phyloP scores from a whole-genome alignment of 257 asterid genomes.

The Knoxia roxburghii region DNA sequence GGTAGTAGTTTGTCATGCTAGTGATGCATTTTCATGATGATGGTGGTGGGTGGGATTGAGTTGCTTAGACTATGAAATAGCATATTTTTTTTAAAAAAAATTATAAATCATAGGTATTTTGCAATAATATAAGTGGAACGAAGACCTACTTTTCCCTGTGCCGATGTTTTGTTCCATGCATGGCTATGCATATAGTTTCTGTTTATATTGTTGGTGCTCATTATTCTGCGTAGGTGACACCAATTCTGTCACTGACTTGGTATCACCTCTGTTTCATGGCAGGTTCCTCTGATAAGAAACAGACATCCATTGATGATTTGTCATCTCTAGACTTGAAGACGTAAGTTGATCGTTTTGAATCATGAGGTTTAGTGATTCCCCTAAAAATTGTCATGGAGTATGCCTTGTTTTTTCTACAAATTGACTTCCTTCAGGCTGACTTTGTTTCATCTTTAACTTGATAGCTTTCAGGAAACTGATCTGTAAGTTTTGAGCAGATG shows the following conservation, averaged over 20 bases:
- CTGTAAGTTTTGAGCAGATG: background rate
- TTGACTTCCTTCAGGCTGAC: background rate
- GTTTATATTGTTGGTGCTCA: background rate
- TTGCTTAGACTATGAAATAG: no score
- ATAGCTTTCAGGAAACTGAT: background rate
- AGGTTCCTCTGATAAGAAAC: constrained; percentile 66
- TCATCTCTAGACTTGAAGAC: constrained; percentile 73
- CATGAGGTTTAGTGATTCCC: background rate
- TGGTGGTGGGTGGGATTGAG: background rate
- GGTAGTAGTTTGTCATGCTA: background rate
- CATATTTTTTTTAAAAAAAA: no score
- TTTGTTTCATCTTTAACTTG: background rate
- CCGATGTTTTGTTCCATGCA: background rate
- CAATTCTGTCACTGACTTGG: constrained; percentile 6
- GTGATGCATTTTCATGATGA: background rate
- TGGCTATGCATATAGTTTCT: background rate
- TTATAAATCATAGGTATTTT: no score
- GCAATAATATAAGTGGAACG: background rate
- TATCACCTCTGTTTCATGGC: constrained; percentile 10
- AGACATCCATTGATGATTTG: constrained; percentile 55
- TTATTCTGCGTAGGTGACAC: background rate
- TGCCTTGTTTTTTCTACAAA: background rate
- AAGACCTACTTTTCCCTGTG: background rate
- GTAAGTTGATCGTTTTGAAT: constrained; percentile 31
- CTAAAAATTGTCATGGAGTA: background rate